These are phyloP conservation scores for Phlyctochytrium planicorne DNA, from an alignment of 192 early-diverging fungal genomes.

Conservation along the genomic window DNA sequence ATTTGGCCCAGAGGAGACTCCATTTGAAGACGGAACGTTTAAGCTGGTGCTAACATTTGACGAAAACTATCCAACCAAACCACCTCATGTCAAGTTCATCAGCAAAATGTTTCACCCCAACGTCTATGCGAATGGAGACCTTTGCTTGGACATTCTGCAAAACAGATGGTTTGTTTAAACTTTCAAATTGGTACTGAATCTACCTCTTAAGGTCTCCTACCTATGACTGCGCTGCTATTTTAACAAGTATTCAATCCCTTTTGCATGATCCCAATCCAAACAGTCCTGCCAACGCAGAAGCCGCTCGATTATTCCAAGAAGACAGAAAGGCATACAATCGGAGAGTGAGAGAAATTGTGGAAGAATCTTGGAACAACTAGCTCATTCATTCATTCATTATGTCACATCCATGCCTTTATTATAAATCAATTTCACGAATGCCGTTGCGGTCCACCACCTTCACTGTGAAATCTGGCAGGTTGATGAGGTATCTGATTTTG, in stretches of 20 bases:
- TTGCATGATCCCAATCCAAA: constrained; percentile 97
- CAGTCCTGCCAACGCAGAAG: constrained; percentile 95
- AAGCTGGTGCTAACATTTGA: constrained; percentile 93
- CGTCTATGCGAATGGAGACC: constrained; percentile 92
- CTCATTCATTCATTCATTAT: too few species aligned
- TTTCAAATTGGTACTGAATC: background rate
- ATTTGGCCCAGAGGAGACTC: constrained; percentile 89
- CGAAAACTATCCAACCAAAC: constrained; percentile 97
- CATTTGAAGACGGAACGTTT: constrained; percentile 97
- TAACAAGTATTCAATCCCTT: constrained; percentile 94
- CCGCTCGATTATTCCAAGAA: constrained; percentile 89
- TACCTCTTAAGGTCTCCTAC: constrained; percentile 67
- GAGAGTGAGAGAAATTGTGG: constrained; percentile 87
- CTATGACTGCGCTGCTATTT: constrained; percentile 89
- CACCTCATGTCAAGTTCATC: constrained; percentile 91
- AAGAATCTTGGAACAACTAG: constrained; percentile 68
- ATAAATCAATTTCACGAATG: constrained; percentile 45
- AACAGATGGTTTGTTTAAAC: constrained; percentile 74
- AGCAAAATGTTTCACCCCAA: constrained; percentile 98
- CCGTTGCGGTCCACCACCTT: constrained; percentile 89
- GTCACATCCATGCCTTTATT: background rate
- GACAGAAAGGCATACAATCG: constrained; percentile 91
- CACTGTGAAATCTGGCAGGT: constrained; percentile 78
- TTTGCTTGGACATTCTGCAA: constrained; percentile 97
- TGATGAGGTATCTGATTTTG: constrained; percentile 78